A percentile compares a stretch with the other conserved stretches of the same genome.
Evolutionary conservation across 495 filamentous ascomycete species (phyloP).

Genomic region (Penicillium cosmopolitanum): DNA sequence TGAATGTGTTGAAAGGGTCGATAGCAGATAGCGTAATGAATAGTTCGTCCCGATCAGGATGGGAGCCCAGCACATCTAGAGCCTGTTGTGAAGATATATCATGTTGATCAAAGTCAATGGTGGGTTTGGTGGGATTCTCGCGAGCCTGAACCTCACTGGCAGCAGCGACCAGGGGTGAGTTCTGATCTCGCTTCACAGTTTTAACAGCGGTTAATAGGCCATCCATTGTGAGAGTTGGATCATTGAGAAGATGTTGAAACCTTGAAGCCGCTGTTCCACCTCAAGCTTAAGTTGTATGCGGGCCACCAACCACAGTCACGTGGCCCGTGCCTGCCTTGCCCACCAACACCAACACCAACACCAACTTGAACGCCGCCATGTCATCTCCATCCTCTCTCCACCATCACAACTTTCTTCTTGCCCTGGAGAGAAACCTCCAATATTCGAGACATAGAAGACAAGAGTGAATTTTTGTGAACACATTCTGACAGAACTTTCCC

Average conservation of each 20-base stretch:
- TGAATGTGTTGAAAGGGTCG: slow-evolving; percentile 38
- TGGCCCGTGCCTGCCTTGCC: slow-evolving; percentile 24
- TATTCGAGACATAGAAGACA: neutral
- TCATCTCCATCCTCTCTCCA: slow-evolving; percentile 22
- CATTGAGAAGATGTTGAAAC: slow-evolving; percentile 3
- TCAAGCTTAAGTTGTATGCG: slow-evolving; percentile 30
- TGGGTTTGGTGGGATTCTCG: slow-evolving; percentile 18
- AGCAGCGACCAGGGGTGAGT: slow-evolving; percentile 24
- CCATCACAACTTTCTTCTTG: slow-evolving; percentile 10
- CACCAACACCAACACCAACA: slow-evolving; percentile 1
- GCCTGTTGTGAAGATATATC: slow-evolving; percentile 59
- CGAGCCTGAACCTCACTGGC: slow-evolving; percentile 12
- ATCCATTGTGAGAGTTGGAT: slow-evolving; percentile 38
- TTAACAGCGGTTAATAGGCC: slow-evolving; percentile 47
- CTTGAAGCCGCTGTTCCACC: slow-evolving; percentile 2
- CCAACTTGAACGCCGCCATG: slow-evolving; percentile 18
- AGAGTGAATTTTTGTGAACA: neutral
- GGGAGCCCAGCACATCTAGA: slow-evolving; percentile 63
- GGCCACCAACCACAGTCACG: slow-evolving; percentile 27
- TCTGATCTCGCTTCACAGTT: slow-evolving; percentile 34
- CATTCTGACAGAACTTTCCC: neutral
- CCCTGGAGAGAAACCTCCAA: neutral
- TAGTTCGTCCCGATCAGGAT: slow-evolving; percentile 65
- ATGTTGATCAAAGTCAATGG: slow-evolving; percentile 15
- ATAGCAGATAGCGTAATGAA: slow-evolving; percentile 57